Percentiles rank a stretch among this genome's conserved stretches.
Evolutionary conservation across 2,329 filamentous ascomycete genomes (phyloP).

Genomic region (Fusarium austroafricanum): DNA sequence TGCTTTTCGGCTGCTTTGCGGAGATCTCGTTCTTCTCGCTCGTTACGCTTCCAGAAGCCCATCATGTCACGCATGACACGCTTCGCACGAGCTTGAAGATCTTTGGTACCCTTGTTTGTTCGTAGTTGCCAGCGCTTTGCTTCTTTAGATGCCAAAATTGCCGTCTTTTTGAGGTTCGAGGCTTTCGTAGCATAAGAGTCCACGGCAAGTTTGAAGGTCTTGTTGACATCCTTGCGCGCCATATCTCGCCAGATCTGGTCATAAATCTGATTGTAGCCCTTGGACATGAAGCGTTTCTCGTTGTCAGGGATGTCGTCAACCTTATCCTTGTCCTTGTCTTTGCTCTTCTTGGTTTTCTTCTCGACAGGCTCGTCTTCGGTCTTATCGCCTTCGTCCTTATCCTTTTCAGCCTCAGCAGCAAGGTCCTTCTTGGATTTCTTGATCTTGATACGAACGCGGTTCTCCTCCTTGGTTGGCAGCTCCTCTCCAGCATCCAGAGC

Average conservation of each 20-base stretch:
- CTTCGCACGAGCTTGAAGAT: conserved; percentile 95
- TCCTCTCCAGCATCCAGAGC: conserved; percentile 84
- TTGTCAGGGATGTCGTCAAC: conserved; percentile 64
- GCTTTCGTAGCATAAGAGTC: conserved; percentile 87
- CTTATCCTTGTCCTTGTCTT: conserved; percentile 63
- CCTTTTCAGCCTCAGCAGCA: conserved; percentile 52
- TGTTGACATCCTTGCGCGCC: conserved; percentile 91
- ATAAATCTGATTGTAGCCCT: conserved; percentile 96
- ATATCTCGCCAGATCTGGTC: conserved; percentile 98
- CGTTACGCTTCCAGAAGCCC: conserved; percentile 99
- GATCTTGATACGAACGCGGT: conserved; percentile 73
- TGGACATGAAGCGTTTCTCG: conserved; percentile 80
- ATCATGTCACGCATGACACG: conserved; percentile 99
- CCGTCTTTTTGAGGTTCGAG: conserved; percentile 98
- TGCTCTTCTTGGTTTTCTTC: conserved; percentile 64
- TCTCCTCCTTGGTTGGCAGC: conserved; percentile 67
- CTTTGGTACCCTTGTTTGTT: conserved; percentile 98
- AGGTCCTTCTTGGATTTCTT: conserved; percentile 59
- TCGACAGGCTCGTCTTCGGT: conserved; percentile 51
- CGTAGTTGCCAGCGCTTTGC: conserved; percentile 96
- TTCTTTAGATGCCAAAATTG: conserved; percentile 95
- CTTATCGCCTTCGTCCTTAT: conserved; percentile 60
- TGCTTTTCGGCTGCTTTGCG: conserved; percentile 95
- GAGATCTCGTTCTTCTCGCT: conserved; percentile 94
- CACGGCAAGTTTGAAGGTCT: conserved; percentile 88